A percentile compares a stretch with the other conserved stretches of the same genome.
phyloP scores from a whole-genome alignment of 306 rosid species.

The Corylus americana region DNA sequence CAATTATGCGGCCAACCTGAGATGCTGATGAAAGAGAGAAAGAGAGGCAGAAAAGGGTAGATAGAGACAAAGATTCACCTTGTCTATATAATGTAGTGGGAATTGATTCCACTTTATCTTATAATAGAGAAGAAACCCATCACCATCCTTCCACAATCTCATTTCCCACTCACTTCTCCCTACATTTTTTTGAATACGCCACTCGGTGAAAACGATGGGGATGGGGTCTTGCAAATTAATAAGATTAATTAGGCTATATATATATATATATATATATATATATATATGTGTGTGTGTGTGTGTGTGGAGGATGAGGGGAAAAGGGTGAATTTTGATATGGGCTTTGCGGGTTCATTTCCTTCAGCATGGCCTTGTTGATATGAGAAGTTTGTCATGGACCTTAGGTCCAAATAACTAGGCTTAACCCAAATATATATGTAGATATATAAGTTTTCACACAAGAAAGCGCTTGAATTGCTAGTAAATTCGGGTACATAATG shows the following conservation, averaged over 20 bases:
- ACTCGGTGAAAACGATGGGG: too few relatives aligned
- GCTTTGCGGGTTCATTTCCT: background rate
- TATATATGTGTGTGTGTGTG: too few relatives aligned
- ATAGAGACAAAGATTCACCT: slow-evolving; percentile 25
- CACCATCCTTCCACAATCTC: background rate
- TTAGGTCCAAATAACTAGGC: background rate
- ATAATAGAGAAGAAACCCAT: slow-evolving; percentile 2
- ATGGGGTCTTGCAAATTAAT: too few relatives aligned
- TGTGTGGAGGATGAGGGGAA: too few relatives aligned
- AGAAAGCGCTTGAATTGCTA: too few relatives aligned
- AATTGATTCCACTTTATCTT: slow-evolving; percentile 38
- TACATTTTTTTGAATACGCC: too few relatives aligned
- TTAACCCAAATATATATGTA: background rate
- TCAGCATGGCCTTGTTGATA: background rate
- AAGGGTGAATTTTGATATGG: background rate
- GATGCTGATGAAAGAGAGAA: background rate
- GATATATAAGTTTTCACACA: too few relatives aligned
- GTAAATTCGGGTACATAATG: too few relatives aligned
- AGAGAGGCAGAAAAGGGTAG: slow-evolving; percentile 3
- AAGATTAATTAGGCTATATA: too few relatives aligned
- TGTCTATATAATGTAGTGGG: slow-evolving; percentile 30
- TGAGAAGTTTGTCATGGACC: background rate
- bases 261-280: too few relatives aligned
- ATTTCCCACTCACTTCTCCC: too few relatives aligned
- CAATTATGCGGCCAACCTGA: slow-evolving; percentile 1